Conservation (phyloP, 164 flowering plant species). For the Piper betle region DNA sequence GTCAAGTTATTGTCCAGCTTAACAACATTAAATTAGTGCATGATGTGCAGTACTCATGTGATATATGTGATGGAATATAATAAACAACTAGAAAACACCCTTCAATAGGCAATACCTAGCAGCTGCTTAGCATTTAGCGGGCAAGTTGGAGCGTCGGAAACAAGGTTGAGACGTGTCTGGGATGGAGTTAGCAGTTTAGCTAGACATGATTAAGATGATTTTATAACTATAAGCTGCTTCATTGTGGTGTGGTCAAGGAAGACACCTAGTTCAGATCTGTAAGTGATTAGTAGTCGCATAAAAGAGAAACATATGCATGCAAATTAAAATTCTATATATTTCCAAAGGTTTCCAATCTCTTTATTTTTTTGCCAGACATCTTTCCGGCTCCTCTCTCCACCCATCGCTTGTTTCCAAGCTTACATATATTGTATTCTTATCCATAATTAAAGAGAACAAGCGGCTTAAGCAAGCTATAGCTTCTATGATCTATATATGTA, state of each 20-base stretch:
- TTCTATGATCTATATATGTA: too few species aligned
- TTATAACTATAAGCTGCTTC: neutral
- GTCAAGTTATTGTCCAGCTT: neutral
- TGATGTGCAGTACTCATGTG: neutral
- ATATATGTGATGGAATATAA: too few species aligned
- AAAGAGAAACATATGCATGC: neutral
- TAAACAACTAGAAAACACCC: neutral
- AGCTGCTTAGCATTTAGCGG: neutral
- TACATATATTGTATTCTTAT: conserved; percentile 1
- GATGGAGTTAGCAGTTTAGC: neutral
- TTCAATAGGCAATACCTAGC: neutral
- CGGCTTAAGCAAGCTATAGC: neutral
- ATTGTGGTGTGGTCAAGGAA: neutral
- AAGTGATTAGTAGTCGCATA: neutral
- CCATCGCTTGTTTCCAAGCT: neutral
- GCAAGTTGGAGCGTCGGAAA: conserved; percentile 3
- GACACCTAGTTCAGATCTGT: too few species aligned
- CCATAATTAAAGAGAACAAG: neutral
- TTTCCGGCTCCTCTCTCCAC: conserved; percentile 3
- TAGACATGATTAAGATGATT: neutral
- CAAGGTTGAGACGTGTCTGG: conserved; percentile 2
- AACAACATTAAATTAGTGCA: neutral
- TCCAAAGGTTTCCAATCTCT: neutral
- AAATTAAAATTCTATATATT: neutral
- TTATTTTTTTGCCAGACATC: neutral